Evolutionary conservation across 225 moss, liverwort and hornwort species (phyloP).

Genomic region (Polytrichum commune): DNA sequence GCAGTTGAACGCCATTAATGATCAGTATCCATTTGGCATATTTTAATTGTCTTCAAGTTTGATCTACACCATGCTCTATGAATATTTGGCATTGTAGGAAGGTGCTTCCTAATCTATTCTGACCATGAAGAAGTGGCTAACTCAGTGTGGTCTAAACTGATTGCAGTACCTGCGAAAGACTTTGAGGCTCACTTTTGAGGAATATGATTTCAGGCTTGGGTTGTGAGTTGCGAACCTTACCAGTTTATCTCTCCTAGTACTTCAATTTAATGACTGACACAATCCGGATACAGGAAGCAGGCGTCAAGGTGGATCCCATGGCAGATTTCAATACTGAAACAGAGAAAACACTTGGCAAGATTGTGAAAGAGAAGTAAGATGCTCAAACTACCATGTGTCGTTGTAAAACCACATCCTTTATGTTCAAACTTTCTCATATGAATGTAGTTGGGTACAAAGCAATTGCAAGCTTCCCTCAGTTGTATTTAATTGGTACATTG

Average conservation of each 20-base stretch:
- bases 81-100: no score
- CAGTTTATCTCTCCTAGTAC: no score
- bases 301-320: slow-evolving; percentile 76
- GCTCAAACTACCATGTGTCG: background rate
- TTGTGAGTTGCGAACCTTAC: background rate
- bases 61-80: no score
- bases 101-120: no score
- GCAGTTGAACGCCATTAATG: slow-evolving; percentile 63
- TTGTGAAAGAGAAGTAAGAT: slow-evolving; percentile 89
- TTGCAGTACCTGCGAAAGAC: slow-evolving; percentile 70
- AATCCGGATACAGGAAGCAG: slow-evolving; percentile 54
- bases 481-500: no score
- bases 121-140: background rate
- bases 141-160: no score
- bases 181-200: slow-evolving; percentile 66
- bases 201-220: background rate
- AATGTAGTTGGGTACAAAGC: no score
- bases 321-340: slow-evolving; percentile 85
- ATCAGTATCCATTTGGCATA: slow-evolving; percentile 73
- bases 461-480: no score
- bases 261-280: no score
- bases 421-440: no score
- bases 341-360: slow-evolving; percentile 76
- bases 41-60: background rate
- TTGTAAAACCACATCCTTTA: no score